phyloP scores from a whole-genome alignment of 2,329 filamentous ascomycete species.

The Aspergillus unguis region DNA sequence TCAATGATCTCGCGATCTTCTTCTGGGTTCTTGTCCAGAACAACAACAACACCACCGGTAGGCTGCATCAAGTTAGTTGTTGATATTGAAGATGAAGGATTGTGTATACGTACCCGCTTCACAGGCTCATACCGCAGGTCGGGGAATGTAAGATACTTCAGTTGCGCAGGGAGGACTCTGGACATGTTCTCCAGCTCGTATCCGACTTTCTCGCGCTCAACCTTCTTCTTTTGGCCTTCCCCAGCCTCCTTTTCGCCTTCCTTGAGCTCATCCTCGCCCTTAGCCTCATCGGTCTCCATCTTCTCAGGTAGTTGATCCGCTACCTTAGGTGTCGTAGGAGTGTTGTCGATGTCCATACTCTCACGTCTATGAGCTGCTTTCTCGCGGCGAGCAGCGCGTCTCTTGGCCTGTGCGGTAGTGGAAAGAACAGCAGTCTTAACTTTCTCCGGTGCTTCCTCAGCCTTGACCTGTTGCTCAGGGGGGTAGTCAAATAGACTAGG shows the following conservation, averaged over 20 bases:
- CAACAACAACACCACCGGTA: slow-evolving; percentile 88
- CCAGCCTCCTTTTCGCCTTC: slow-evolving; percentile 59
- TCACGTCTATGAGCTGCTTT: slow-evolving; percentile 74
- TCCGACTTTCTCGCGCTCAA: slow-evolving; percentile 92
- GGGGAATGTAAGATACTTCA: slow-evolving; percentile 94
- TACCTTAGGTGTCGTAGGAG: slow-evolving; percentile 69
- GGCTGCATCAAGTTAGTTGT: slow-evolving; percentile 54
- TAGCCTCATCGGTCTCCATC: slow-evolving; percentile 71
- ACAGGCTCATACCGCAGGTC: slow-evolving; percentile 90
- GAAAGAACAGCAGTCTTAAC: slow-evolving; percentile 94
- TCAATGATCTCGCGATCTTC: slow-evolving; percentile 80
- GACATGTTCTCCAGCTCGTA: slow-evolving; percentile 98
- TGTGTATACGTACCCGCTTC: slow-evolving; percentile 64
- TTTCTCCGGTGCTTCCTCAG: slow-evolving; percentile 87
- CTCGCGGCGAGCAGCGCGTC: slow-evolving; percentile 90
- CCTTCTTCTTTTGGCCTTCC: slow-evolving; percentile 76
- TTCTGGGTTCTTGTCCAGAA: slow-evolving; percentile 76
- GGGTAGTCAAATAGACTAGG: slow-evolving; percentile 98
- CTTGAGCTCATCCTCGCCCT: slow-evolving; percentile 61
- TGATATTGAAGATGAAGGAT: neutral
- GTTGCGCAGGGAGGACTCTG: slow-evolving; percentile 82
- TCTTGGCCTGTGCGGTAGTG: slow-evolving; percentile 94
- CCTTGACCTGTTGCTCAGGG: slow-evolving; percentile 91
- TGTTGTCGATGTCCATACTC: slow-evolving; percentile 90
- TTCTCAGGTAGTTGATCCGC: slow-evolving; percentile 65